phyloP scores from a whole-genome alignment of 2,329 filamentous ascomycete species.

The Ascochyta lentis region DNA sequence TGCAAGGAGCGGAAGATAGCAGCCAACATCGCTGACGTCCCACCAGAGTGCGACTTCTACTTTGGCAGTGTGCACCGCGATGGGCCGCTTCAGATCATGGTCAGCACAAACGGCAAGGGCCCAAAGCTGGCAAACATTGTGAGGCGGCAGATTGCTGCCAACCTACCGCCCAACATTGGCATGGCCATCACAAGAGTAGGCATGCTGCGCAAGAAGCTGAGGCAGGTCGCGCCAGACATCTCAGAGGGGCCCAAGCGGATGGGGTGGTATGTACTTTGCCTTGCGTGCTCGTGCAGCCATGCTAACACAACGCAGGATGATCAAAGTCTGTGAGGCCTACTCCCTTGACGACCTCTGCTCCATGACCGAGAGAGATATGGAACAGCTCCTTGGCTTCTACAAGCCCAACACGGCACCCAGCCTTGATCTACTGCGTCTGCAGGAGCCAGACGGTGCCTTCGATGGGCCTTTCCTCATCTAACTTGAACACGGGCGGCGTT shows the following conservation, averaged over 20 bases:
- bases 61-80: slow-evolving; percentile 96
- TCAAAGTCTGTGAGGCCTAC: slow-evolving; percentile 85
- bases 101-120: slow-evolving; percentile 96
- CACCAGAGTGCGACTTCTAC: slow-evolving; percentile 97
- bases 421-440: slow-evolving; percentile 51
- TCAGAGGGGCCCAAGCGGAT: slow-evolving; percentile 86
- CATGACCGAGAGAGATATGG: slow-evolving; percentile 83
- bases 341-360: slow-evolving; percentile 82
- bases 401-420: slow-evolving; percentile 53
- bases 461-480: slow-evolving; percentile 56
- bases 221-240: slow-evolving; percentile 73
- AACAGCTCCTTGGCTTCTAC: slow-evolving; percentile 80
- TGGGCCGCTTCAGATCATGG: slow-evolving; percentile 96
- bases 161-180: slow-evolving; percentile 79
- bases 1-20: slow-evolving; percentile 85
- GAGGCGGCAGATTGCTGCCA: slow-evolving; percentile 77
- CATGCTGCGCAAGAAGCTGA: slow-evolving; percentile 76
- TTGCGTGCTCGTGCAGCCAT: background rate
- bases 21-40: slow-evolving; percentile 96
- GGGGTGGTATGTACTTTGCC: slow-evolving; percentile 68
- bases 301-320: slow-evolving; percentile 72
- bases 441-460: slow-evolving; percentile 51
- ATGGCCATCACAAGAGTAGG: slow-evolving; percentile 87
- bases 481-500: background rate
- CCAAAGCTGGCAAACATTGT: slow-evolving; percentile 89